Evolutionary conservation across 2,329 filamentous ascomycete genomes (phyloP), one percentile per base, ranked within the genome.

Genomic region (Biscogniauxia sp.): DNA sequence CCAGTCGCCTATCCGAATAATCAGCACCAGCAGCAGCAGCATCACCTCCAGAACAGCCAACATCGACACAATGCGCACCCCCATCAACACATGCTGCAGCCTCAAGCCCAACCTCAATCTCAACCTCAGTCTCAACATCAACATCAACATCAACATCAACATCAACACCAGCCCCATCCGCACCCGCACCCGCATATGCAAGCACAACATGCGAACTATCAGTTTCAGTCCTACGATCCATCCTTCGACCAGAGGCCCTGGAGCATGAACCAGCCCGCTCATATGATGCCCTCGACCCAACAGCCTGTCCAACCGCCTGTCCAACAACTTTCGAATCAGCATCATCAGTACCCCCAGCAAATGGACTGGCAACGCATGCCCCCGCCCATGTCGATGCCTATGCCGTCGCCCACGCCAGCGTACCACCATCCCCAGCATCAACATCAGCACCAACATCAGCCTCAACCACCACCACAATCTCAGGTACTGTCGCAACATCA

Each of bases 321-420:
- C 60, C 69, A 70, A 19, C 67, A 72, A 37, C 71, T 73, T 53
- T 66, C 69, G 41, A 73, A 72, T 53, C 70, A 70, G 2, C 72
- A 73, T 25, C 68, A 70, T 4, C 69, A 74, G 57, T 69, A 71
- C 15, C 69, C 59, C 51, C 37, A 61, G 17, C 74, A 77, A 37
- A 61, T 66, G 49, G 59, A 64, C 53, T 70, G 68, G 64, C 67
- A 71, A 17, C 68, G 67, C 5, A 69, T 71, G 63, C 66, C 67
- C 5, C 70, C 70, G 28, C 72, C 69, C 6, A 63, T 67, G 58
- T 66, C 69, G 8, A 61, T 67, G 55, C 60, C 66, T 51, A 41
- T 64, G 57, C 53, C 66, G 20, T 63, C 82, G 79, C 66, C 82
- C 79, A 71, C 84, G 82, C 56, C 89, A 74, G 66, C 85, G 65